A percentile compares a stretch with the other conserved stretches of the same genome.
phyloP scores from a whole-genome alignment of 208 protist species.

The Trypanosomatidae sp. region DNA sequence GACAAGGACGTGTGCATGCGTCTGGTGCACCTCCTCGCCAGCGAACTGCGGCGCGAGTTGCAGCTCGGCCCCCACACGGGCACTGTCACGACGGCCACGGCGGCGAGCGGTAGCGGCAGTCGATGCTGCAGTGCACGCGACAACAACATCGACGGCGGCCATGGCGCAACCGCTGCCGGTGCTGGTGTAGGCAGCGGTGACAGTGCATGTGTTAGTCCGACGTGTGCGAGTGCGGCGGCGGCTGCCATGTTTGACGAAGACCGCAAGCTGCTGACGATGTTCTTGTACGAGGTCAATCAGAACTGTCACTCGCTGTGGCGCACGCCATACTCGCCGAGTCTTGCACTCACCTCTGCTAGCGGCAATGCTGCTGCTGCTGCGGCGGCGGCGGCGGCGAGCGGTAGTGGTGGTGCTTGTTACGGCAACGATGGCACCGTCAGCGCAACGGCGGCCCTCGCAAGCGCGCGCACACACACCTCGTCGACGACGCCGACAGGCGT shows the following conservation, averaged over 20 bases:
- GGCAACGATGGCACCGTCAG: too few species aligned
- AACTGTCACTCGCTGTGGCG: conserved; percentile 11
- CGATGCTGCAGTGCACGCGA: too few species aligned
- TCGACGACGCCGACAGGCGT: too few species aligned
- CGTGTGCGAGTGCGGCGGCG: too few species aligned
- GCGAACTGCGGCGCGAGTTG: conserved; percentile 17
- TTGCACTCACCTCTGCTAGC: conserved; percentile 1
- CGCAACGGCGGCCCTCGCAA: too few species aligned
- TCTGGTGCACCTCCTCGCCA: conserved; percentile 31
- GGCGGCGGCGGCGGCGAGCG: too few species aligned
- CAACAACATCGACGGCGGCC: too few species aligned
- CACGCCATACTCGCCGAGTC: conserved; percentile 9
- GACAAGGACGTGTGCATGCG: conserved; percentile 20
- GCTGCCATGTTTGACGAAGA: conserved; percentile 23
- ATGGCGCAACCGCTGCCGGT: conserved; percentile 8
- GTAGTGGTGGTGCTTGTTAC: too few species aligned
- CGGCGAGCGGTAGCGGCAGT: neutral
- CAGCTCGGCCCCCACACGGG: conserved; percentile 8
- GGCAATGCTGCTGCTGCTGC: too few species aligned
- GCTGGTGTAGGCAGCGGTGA: too few species aligned
- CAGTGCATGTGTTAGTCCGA: too few species aligned
- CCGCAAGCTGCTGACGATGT: conserved; percentile 16
- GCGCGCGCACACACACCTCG: too few species aligned
- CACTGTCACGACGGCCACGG: neutral
- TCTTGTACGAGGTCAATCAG: conserved; percentile 18